Base-by-base conservation (phyloP, 192 early-diverging fungal genomes). In the Backusella mclennaniae region DNA sequence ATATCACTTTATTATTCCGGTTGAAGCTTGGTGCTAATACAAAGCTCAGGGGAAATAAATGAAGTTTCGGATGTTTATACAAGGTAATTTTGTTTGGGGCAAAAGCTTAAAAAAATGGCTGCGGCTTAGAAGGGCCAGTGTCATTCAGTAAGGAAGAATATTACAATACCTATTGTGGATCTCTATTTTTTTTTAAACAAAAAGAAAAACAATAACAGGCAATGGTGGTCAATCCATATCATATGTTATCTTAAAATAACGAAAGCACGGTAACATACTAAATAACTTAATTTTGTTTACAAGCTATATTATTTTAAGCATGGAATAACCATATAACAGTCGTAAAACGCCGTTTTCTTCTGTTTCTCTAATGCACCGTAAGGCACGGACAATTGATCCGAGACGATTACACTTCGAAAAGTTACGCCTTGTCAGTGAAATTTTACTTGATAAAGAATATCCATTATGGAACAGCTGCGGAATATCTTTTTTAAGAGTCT, bases 351-450 rank as follows among this genome's bases (percentile, higher is more conserved):
- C 53, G 26, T 26, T 59, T 59, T 59, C 53, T 59, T 59, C 53
- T 59, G 9, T 23, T 59, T 59, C 23, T 59, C 53, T 26, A 4
- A 63, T 63, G 26, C 9, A 63, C 26, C 56, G 11, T 29, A 26
- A 63, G 56, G 56, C 56, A 63, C 56, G 56, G 56, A 63, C 56
- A 63, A 63, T 63, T 63, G 56, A 63, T 63, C 56, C 56, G 56
- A 63, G 23, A 23, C 21, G 56, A 63, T 63, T 63, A 15, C 56
- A 63, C 26, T 12, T 63, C 23, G 23, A 29, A 63, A 63, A 56
- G 8, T 26, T 63, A 63, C 56, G 21, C 26, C 26, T 63, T 29
- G 21, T 63, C 56, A 63, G 26, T 26, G 23, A 63, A 4, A 0
- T 63, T 14, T 63, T 63, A 63, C 56, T 29, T 63, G 23, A 63